A percentile compares a stretch with the other conserved stretches of the same genome.
Evolutionary conservation across 768 basidiomycete genomes (phyloP).

Genomic region (Pulveroboletus sp.): DNA sequence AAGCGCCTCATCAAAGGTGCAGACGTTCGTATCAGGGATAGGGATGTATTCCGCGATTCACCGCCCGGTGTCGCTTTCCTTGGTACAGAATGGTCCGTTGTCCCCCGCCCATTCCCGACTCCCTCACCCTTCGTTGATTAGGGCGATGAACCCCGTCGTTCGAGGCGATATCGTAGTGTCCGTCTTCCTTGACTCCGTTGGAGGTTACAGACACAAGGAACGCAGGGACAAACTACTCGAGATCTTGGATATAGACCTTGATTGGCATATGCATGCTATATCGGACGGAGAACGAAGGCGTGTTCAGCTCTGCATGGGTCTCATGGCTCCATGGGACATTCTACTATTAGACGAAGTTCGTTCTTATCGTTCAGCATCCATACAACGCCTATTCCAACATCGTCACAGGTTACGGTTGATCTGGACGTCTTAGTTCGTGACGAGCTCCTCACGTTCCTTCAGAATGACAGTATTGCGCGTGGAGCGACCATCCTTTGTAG

Average conservation of each 20-base stretch:
- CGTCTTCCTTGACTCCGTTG: conserved; percentile 95
- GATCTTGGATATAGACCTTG: conserved; percentile 91
- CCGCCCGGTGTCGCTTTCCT: conserved; percentile 82
- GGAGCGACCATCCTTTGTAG: conserved; percentile 86
- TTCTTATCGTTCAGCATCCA: neutral
- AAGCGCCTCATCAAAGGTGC: conserved; percentile 73
- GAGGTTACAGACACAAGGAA: conserved; percentile 91
- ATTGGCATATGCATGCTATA: conserved; percentile 95
- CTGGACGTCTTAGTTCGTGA: conserved; percentile 93
- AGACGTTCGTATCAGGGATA: conserved; percentile 67
- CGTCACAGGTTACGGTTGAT: conserved; percentile 85
- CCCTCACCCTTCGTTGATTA: conserved; percentile 25
- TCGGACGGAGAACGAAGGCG: conserved; percentile 94
- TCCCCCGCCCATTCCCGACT: neutral
- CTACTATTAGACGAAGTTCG: conserved; percentile 89
- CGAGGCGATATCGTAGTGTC: conserved; percentile 89
- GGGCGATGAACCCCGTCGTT: conserved; percentile 97
- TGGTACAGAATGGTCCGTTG: conserved; percentile 86
- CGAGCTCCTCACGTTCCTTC: conserved; percentile 86
- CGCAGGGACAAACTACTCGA: conserved; percentile 83
- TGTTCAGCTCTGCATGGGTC: conserved; percentile 93
- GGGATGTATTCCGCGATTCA: conserved; percentile 87
- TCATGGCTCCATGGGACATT: conserved; percentile 94
- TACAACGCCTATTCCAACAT: neutral
- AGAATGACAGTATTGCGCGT: conserved; percentile 73